Base-by-base conservation (phyloP, 495 filamentous ascomycete species). In the Trichoderma virens region DNA sequence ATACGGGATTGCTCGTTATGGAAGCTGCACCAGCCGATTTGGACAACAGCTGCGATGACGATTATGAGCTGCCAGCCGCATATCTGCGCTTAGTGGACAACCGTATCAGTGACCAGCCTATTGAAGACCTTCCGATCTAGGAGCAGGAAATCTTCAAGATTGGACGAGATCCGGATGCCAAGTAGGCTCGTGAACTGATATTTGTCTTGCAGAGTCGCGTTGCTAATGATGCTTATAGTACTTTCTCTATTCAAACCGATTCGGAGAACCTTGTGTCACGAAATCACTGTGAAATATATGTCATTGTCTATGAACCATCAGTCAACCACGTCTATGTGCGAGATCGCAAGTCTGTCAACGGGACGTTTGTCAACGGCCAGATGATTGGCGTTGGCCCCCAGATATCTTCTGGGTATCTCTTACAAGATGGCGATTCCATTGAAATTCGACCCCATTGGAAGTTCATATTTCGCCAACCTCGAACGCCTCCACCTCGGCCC, bases 261-360 rank as follows among this genome's bases (percentile, higher is more conserved):
- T 70, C 67, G 0, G 66, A 47, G 2, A 20, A 28, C 25, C n/a
- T 70, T 13, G 75, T 88, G 25, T 90, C 86, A 3, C 83, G 82
- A 39, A 74, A 73, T 39, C 86, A 89, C 61, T 70, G 87, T 16
- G 81, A 82, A n/a, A 79, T 89, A 28, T 88, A 87, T 71, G 83
- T 81, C 1, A 74, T 89, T 28, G 67, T 82, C 3, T 85, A 64
- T 9, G 47, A 64, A 27, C 47, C 47, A 23, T 38, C 20, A 11
- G 31, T 64, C 7, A 82, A 84, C 0, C 70, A 88, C 32, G 75
- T 88, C 5, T 89, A 88, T 62, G 84, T 84, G 25, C 78, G 86
- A 47, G 84, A 89, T 64, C 70, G 83, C 23, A 71, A 75, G 7
- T 88, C 86, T 3, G 68, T 69, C 6, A 86, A 85, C 67, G 85